Evolutionary conservation across 352 stramenopile genomes (phyloP).

Genomic region (Peronospora farinosa): DNA sequence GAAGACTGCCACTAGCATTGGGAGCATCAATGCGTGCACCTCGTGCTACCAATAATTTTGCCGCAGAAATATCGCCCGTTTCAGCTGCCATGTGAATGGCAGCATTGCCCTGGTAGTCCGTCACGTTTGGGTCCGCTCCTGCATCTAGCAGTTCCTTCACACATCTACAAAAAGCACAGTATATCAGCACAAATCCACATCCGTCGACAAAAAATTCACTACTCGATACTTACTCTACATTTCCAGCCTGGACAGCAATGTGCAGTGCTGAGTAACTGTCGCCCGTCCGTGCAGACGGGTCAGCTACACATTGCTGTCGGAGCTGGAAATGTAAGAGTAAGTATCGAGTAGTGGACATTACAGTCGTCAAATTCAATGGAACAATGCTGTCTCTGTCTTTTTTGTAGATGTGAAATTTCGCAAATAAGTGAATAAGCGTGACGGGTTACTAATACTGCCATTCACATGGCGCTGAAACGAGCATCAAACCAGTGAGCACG

Average conservation of each 20-base stretch:
- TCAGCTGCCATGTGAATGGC: constrained; percentile 81
- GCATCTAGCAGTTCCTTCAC: constrained; percentile 67
- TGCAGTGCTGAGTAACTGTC: constrained; percentile 82
- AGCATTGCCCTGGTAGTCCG: constrained; percentile 76
- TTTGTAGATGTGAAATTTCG: too few relatives aligned
- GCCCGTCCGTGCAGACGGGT: constrained; percentile 57
- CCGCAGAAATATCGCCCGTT: constrained; percentile 68
- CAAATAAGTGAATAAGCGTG: too few relatives aligned
- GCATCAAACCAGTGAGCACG: too few relatives aligned
- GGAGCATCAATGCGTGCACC: constrained; percentile 65
- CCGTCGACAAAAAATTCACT: neutral
- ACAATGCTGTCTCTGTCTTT: too few relatives aligned
- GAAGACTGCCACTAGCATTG: constrained; percentile 75
- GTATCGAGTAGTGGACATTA: too few relatives aligned
- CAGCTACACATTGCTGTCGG: too few relatives aligned
- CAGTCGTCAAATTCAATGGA: too few relatives aligned
- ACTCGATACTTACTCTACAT: constrained; percentile 44
- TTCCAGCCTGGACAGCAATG: constrained; percentile 61
- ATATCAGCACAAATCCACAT: constrained; percentile 13
- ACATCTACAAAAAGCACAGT: constrained; percentile 30
- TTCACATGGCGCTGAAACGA: too few relatives aligned
- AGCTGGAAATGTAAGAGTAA: too few relatives aligned
- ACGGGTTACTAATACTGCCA: too few relatives aligned
- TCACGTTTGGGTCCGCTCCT: constrained; percentile 71
- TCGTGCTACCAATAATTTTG: constrained; percentile 68